Evolutionary conservation across 2,329 filamentous ascomycete species (phyloP).

Genomic region (Colletotrichum sp.): DNA sequence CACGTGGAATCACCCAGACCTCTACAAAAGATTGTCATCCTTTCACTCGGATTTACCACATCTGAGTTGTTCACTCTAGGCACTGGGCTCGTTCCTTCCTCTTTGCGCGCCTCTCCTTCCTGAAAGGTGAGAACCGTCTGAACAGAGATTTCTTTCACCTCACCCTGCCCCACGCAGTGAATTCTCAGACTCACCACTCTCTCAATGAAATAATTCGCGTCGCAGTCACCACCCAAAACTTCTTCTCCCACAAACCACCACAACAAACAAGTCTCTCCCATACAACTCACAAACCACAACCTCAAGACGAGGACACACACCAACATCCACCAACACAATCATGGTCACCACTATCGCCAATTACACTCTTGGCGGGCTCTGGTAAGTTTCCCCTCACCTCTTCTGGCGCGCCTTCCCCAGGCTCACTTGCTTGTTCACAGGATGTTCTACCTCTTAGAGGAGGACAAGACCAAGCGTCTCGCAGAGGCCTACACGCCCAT

Average conservation of each 20-base stretch:
- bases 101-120: neutral
- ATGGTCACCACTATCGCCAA: neutral
- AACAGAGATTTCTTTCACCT: neutral
- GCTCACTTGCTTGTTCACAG: neutral
- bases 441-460: constrained; percentile 3
- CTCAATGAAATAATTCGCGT: neutral
- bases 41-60: neutral
- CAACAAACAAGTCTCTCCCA: neutral
- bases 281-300: neutral
- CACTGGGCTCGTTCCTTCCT: neutral
- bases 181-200: neutral
- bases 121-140: neutral
- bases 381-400: neutral
- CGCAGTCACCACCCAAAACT: neutral
- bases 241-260: neutral
- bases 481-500: neutral
- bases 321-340: neutral
- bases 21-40: rapidly evolving
- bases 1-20: neutral
- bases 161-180: neutral
- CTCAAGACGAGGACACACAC: neutral
- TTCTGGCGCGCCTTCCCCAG: too few relatives aligned
- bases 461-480: neutral
- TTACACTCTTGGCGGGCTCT: neutral
- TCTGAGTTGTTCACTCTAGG: neutral